Conservation (phyloP, 148 eudicot genomes). For the Amaranthus cruentus region DNA sequence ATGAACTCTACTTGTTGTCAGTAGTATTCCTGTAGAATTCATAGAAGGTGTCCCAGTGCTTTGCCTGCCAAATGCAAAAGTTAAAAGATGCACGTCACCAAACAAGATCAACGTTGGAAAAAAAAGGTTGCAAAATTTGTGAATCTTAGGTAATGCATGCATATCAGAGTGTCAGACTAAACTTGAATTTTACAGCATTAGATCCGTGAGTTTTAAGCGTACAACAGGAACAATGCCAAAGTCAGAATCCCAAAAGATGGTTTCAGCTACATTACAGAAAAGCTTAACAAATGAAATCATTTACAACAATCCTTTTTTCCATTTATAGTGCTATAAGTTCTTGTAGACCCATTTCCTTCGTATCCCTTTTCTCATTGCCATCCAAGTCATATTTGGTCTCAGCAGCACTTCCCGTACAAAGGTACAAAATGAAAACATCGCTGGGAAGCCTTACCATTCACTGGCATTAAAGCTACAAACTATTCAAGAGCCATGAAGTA, state of each 20-base stretch:
- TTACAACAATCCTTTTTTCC: too few species aligned
- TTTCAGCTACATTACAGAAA: too few species aligned
- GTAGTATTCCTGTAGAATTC: slow-evolving; percentile 92
- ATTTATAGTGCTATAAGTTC: too few species aligned
- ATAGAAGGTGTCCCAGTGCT: slow-evolving; percentile 94
- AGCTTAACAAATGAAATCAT: too few species aligned
- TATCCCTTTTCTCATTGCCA: too few species aligned
- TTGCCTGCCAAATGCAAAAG: slow-evolving; percentile 52
- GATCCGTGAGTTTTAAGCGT: background rate
- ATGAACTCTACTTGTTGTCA: slow-evolving; percentile 70
- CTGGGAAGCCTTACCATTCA: background rate
- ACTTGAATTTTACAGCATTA: background rate
- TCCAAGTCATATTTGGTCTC: too few species aligned
- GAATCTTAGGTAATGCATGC: background rate
- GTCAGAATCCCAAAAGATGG: too few species aligned
- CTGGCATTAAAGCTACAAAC: background rate
- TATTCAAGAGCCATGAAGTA: background rate
- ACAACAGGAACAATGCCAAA: too few species aligned
- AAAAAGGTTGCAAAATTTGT: background rate
- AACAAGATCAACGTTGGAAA: background rate
- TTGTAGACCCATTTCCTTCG: too few species aligned
- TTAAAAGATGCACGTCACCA: slow-evolving; percentile 8
- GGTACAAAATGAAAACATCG: background rate
- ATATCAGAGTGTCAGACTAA: background rate
- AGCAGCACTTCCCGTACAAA: too few species aligned